A percentile compares a stretch with the other conserved stretches of the same genome.
Conservation (phyloP, 129 eudicot species). For the Mikania micrantha region DNA sequence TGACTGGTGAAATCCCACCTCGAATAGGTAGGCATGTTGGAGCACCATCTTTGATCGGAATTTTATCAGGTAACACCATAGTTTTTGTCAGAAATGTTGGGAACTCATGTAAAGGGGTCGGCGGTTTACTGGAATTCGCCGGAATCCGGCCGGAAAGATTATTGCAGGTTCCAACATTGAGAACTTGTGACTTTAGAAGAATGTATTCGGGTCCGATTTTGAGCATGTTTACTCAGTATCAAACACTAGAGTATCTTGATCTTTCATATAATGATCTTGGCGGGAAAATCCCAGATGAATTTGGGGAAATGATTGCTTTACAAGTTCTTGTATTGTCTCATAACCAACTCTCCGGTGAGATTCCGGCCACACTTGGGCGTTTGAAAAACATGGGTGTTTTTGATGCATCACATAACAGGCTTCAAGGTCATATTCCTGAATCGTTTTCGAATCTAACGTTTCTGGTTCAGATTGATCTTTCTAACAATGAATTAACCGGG, state of each 20-base stretch:
- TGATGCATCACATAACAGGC: conserved; percentile 73
- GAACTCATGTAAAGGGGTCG: conserved; percentile 86
- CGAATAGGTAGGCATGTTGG: conserved; percentile 78
- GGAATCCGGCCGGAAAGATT: conserved; percentile 89
- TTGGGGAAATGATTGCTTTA: conserved; percentile 87
- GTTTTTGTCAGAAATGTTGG: conserved; percentile 84
- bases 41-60: conserved; percentile 61
- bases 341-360: conserved; percentile 76
- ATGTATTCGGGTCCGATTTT: conserved; percentile 89
- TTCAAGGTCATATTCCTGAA: conserved; percentile 89
- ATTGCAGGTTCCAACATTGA: conserved; percentile 67
- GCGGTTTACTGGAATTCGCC: conserved; percentile 80
- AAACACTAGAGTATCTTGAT: conserved; percentile 94
- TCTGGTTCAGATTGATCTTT: conserved; percentile 83
- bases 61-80: conserved; percentile 71
- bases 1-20: conserved; percentile 72
- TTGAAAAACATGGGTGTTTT: conserved; percentile 80
- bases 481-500: conserved; percentile 85
- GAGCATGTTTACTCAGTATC: conserved; percentile 73
- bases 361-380: conserved; percentile 68
- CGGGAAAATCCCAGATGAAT: conserved; percentile 77
- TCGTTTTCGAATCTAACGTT: conserved; percentile 70
- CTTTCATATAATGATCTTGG: conserved; percentile 79
- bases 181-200: conserved; percentile 74
- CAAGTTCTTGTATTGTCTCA: conserved; percentile 84